Evolutionary conservation across 805 yeast genomes (phyloP).

Genomic region (Diddensiella santjacobensis): DNA sequence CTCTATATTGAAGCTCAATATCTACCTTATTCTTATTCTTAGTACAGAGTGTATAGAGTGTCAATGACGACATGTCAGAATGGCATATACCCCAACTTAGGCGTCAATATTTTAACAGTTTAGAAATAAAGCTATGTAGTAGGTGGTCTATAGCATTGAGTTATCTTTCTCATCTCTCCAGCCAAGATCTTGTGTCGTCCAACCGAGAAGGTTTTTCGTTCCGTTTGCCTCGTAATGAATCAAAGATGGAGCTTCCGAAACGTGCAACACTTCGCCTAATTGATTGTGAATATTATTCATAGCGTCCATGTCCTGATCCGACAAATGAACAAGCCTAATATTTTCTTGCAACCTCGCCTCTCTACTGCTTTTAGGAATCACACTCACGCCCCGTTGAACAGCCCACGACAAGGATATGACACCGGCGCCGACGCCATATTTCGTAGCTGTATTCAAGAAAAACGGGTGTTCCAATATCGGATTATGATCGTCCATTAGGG

Average conservation of each 20-base stretch:
- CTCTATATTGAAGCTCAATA: too few relatives aligned
- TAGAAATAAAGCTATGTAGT: too few relatives aligned
- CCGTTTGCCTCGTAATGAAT: conserved; percentile 5
- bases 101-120: too few relatives aligned
- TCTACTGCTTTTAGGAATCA: conserved; percentile 65
- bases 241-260: conserved; percentile 7
- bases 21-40: too few relatives aligned
- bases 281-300: conserved; percentile 5
- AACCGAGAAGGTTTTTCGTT: conserved; percentile 4
- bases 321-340: conserved; percentile 3
- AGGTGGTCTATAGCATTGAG: conserved; percentile 16
- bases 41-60: too few relatives aligned
- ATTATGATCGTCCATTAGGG: conserved; percentile 8
- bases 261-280: conserved; percentile 7
- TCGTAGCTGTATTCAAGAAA: conserved; percentile 52
- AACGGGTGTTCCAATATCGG: conserved; percentile 53
- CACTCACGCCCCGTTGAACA: conserved; percentile 47
- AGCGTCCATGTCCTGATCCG: conserved; percentile 3
- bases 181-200: conserved; percentile 12
- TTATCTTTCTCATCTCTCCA: conserved; percentile 14
- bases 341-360: neutral
- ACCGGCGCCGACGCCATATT: conserved; percentile 39
- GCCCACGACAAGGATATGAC: conserved; percentile 15
- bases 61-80: too few relatives aligned
- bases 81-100: too few relatives aligned